Evolutionary conservation across 768 basidiomycete species (phyloP).

Genomic region (Naematelia encephala): DNA sequence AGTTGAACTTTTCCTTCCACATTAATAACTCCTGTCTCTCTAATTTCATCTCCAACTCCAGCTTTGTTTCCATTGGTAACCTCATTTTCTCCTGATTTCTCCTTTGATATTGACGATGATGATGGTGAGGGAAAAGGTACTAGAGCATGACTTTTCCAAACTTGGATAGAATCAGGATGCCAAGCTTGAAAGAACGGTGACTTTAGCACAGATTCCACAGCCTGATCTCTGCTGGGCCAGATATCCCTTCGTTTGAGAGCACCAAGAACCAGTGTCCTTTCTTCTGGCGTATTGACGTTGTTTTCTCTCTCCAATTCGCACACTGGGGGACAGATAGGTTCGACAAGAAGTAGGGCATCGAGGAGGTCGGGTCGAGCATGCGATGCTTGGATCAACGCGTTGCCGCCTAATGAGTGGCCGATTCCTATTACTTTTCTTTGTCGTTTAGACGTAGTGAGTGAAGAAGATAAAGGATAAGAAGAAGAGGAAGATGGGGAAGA

Average conservation of each 20-base stretch:
- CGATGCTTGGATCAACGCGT: constrained; percentile 68
- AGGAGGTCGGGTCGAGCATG: constrained; percentile 65
- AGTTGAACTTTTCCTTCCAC: constrained; percentile 25
- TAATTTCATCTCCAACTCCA: not conserved
- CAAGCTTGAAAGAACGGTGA: constrained; percentile 37
- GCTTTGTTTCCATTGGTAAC: not conserved
- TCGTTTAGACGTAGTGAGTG: not conserved
- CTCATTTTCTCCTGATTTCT: not conserved
- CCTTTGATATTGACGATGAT: not conserved
- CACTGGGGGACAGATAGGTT: constrained; percentile 59
- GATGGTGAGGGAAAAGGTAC: constrained; percentile 10
- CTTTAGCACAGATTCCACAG: constrained; percentile 7
- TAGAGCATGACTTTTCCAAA: constrained; percentile 26
- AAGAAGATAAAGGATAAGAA: not conserved
- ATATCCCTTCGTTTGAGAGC: constrained; percentile 13
- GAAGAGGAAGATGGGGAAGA: not conserved
- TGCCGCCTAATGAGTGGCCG: constrained; percentile 84
- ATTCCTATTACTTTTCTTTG: constrained; percentile 58
- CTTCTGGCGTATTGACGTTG: not conserved
- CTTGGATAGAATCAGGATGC: constrained; percentile 25
- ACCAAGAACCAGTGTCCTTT: constrained; percentile 11
- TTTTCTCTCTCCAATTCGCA: not conserved
- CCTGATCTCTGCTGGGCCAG: constrained; percentile 18
- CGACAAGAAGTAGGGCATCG: constrained; percentile 67
- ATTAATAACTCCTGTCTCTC: not conserved